Conservation (phyloP, 2,329 filamentous ascomycete genomes). For the Mariannaea sp. region DNA sequence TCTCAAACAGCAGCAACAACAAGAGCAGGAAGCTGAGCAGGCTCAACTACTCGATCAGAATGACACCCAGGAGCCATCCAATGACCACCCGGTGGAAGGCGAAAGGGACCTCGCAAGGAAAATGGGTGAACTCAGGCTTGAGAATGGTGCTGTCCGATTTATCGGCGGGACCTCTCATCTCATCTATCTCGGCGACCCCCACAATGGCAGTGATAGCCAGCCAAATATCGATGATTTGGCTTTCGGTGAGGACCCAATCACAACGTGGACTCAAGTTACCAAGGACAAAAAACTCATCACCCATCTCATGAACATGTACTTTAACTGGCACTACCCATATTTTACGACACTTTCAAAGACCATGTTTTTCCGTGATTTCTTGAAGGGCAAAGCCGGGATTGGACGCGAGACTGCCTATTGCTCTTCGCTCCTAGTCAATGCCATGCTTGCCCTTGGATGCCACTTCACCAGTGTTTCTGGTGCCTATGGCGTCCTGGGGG, state of each 20-base stretch:
- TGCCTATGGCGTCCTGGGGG: constrained; percentile 71
- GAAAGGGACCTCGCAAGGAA: constrained; percentile 88
- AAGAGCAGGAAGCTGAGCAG: constrained; percentile 44
- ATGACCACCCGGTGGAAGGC: constrained; percentile 52
- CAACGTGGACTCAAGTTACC: constrained; percentile 88
- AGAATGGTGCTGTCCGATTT: constrained; percentile 86
- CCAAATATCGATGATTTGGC: constrained; percentile 52
- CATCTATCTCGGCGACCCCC: constrained; percentile 71
- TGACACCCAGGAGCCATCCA: constrained; percentile 46
- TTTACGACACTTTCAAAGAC: constrained; percentile 89
- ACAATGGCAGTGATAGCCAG: constrained; percentile 46
- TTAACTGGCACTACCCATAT: constrained; percentile 96
- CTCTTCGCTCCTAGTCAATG: constrained; percentile 87
- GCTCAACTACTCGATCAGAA: constrained; percentile 48
- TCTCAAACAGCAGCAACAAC: constrained; percentile 48
- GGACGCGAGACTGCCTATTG: constrained; percentile 73
- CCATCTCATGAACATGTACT: constrained; percentile 96
- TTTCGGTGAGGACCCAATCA: constrained; percentile 69
- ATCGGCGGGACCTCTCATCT: constrained; percentile 94
- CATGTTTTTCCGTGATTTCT: constrained; percentile 85
- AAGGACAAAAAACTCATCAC: constrained; percentile 77
- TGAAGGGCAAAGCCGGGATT: constrained; percentile 66
- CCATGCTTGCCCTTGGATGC: constrained; percentile 89
- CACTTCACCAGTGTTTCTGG: constrained; percentile 83
- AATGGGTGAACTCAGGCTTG: constrained; percentile 88